Base-by-base conservation (phyloP, 1,284 basidiomycete species). In the Ganoderma sinense region DNA sequence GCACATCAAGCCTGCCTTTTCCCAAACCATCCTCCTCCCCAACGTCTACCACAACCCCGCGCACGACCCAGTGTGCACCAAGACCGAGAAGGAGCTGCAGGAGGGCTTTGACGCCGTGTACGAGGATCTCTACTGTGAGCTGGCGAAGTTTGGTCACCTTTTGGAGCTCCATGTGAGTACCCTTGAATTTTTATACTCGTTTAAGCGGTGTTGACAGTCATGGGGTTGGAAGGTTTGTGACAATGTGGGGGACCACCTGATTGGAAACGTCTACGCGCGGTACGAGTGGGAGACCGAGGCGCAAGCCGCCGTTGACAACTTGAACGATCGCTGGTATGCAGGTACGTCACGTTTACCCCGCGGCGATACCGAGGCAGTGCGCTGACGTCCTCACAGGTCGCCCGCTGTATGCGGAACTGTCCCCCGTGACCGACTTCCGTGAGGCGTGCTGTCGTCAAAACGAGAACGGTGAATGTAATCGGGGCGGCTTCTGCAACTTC, bases 261-360 rank as follows among this genome's bases (percentile, higher is more conserved):
- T 99, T 78, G 98, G 98, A 36, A 99, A 99, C 78, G 98, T 99
- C 1, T 99, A 99, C 79, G 98, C 97, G 14, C 89, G 98, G 56
- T 99, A 96, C 80, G 97, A 98, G 79, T 98, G 95, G 95, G 98
- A 99, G 83, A 96, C 97, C 0, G 98, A 99, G 80, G 98, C 98
- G 10, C 94, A 97, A 79, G 85, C 91, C 55, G 97, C 98, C 0
- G 96, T 99, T 13, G 95, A 98, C 77, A 94, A 89, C 71, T 85
- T 99, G 72, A 99, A 99, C 78, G 94, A 97, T 77, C 89, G 97
- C 31, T 99, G 98, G 98, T 99, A 98, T 87, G 96, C 96, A 77
- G 96, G 95, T 93, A 80, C 76, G 91, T 85, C 56, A 48, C n/a
- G 58, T 65, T 61, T 36, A 39, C 31, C 33, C 26, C 43, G 18